Conservation (phyloP, 2,329 filamentous ascomycete species). For the Fusarium sp. region DNA sequence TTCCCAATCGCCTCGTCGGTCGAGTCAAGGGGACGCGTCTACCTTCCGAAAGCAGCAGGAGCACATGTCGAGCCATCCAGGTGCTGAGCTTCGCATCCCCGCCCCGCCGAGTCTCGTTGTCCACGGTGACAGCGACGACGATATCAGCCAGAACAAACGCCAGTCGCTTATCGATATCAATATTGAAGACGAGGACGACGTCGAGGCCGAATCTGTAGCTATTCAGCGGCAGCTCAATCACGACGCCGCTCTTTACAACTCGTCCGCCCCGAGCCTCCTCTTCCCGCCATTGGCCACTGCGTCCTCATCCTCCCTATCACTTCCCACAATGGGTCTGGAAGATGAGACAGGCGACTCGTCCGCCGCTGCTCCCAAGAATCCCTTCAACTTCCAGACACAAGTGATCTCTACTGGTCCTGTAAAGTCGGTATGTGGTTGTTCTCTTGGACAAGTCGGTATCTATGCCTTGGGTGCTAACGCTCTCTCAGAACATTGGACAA, state of each 20-base stretch:
- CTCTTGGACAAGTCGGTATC: neutral
- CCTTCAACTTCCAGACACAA: constrained; percentile 95
- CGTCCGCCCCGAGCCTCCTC: constrained; percentile 32
- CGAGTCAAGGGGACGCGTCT: constrained; percentile 27
- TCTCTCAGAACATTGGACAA: constrained; percentile 83
- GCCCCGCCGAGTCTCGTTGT: constrained; percentile 44
- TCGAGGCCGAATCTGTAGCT: constrained; percentile 7
- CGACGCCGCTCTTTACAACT: constrained; percentile 33
- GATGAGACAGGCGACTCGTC: constrained; percentile 25
- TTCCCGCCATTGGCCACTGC: constrained; percentile 23
- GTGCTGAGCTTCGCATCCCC: constrained; percentile 34
- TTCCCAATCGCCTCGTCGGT: constrained; percentile 11
- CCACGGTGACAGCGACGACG: constrained; percentile 37
- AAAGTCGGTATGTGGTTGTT: constrained; percentile 73
- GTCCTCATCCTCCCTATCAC: constrained; percentile 29
- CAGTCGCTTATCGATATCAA: constrained; percentile 17
- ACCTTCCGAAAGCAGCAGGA: constrained; percentile 27
- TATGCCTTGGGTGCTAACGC: constrained; percentile 11
- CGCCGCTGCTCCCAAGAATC: constrained; percentile 63
- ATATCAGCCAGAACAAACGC: constrained; percentile 10
- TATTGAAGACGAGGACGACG: constrained; percentile 9
- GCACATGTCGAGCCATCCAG: constrained; percentile 39
- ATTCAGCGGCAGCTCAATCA: constrained; percentile 27
- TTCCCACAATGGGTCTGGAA: constrained; percentile 34
- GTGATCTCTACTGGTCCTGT: constrained; percentile 79